Conservation (phyloP, 73 alveolate genomes). For the Paramecium sexaurelia region DNA sequence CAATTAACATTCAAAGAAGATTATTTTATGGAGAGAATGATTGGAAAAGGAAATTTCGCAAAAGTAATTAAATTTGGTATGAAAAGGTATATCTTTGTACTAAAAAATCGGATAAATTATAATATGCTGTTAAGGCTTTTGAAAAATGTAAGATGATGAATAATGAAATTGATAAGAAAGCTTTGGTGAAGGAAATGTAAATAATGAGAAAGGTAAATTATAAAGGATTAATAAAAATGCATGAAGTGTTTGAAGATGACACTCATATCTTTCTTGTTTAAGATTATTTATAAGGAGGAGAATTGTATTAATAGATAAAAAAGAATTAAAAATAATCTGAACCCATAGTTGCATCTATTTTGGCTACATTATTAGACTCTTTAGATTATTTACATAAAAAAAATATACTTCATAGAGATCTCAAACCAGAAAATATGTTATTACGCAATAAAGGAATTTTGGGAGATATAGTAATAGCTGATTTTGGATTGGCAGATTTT, state of each 20-base stretch:
- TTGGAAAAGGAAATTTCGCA: slow-evolving; percentile 49
- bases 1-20: slow-evolving; percentile 11
- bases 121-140: slow-evolving; percentile 61
- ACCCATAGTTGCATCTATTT: slow-evolving; percentile 38
- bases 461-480: slow-evolving; percentile 51
- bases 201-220: slow-evolving; percentile 46
- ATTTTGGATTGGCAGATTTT: slow-evolving; percentile 78
- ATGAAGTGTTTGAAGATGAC: slow-evolving; percentile 73
- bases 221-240: slow-evolving; percentile 47
- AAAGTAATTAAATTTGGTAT: neutral
- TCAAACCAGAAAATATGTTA: slow-evolving; percentile 69
- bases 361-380: slow-evolving; percentile 57
- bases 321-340: slow-evolving; percentile 64
- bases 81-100: slow-evolving; percentile 48
- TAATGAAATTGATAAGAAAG: neutral
- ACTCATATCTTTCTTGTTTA: slow-evolving; percentile 65
- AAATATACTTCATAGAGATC: slow-evolving; percentile 64
- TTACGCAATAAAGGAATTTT: slow-evolving; percentile 45
- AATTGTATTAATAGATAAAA: slow-evolving; percentile 64
- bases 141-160: slow-evolving; percentile 18
- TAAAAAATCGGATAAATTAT: neutral
- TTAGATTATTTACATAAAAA: slow-evolving; percentile 46
- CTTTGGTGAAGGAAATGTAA: slow-evolving; percentile 56
- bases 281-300: slow-evolving; percentile 75
- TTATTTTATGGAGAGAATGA: neutral